phyloP scores from a whole-genome alignment of 805 yeast genomes.

The Saccharomycopsis lassenensis region DNA sequence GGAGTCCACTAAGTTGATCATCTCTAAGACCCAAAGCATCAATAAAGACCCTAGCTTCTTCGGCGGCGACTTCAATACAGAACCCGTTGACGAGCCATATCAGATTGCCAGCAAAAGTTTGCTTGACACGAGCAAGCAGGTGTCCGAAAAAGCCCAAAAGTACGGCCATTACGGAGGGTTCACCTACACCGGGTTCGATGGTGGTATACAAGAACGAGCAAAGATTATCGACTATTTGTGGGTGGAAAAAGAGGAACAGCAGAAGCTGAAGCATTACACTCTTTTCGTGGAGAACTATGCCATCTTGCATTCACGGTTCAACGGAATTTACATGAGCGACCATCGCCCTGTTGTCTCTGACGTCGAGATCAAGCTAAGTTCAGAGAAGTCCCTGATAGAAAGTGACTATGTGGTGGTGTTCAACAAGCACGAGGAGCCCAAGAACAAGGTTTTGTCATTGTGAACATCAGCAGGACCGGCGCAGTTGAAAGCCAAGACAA shows the following conservation, averaged over 20 bases:
- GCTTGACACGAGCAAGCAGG: constrained; percentile 24
- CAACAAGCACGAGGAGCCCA: constrained; percentile 7
- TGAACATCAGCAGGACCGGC: neutral
- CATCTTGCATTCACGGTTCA: constrained; percentile 28
- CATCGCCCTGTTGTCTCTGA: constrained; percentile 36
- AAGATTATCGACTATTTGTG: constrained; percentile 26
- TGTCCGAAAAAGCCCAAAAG: constrained; percentile 18
- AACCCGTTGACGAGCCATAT: constrained; percentile 32
- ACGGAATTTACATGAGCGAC: constrained; percentile 31
- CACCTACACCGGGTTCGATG: constrained; percentile 34
- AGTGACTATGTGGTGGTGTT: constrained; percentile 13
- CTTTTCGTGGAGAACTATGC: constrained; percentile 23
- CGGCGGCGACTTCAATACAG: constrained; percentile 50
- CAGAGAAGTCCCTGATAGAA: too few relatives aligned
- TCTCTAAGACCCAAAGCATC: constrained; percentile 26
- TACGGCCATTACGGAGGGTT: constrained; percentile 38
- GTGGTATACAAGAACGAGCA: constrained; percentile 21
- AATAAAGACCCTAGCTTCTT: constrained; percentile 32
- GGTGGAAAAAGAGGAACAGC: constrained; percentile 12
- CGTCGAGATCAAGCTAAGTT: constrained; percentile 9
- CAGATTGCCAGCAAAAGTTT: constrained; percentile 28
- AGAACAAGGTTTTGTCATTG: constrained; percentile 7
- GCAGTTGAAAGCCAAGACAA: neutral
- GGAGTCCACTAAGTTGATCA: constrained; percentile 34
- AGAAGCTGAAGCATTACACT: constrained; percentile 3